Evolutionary conservation across 2,329 filamentous ascomycete genomes (phyloP), one percentile per base, ranked within the genome.

Genomic region (Fusarium illudens): DNA sequence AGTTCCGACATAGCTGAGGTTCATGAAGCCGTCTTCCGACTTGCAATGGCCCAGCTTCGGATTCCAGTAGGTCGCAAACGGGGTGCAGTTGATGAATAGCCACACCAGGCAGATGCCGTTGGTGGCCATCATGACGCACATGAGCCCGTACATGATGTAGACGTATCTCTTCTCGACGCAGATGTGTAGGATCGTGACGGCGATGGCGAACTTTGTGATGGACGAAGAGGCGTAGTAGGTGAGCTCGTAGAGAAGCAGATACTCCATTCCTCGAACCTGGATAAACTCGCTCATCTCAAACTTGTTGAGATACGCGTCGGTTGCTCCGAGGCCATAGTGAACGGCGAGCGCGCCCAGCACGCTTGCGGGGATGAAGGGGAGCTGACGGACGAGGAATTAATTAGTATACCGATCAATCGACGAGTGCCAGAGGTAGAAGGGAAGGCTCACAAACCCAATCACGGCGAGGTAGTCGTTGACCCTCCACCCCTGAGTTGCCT

Each of bases 1-100:
- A 0, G 74, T 70, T 4, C 58, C 55, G 17, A 69, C 42, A 7
- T 68, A 69, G 3, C 67, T 68, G 29, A 69, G 29, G 2, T 55
- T 48, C 6, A 65, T 4, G 8, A 68, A 67, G 0, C 57, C 65
- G 4, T 59, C 39, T 3, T 37, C 50, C 3, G 57, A 37, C 32
- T 67, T 67, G 46, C 64, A 68, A 7, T 64, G 44, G 0, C 65
- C 64, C 3, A 51, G 4, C 2, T 57, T 63, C 3, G 60, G 49
- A 32, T 68, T 68, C 60, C 64, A 68, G 9, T 67, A 67, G 2
- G 53, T 36, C 3, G 61, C 53, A 3, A 68, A 64, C 0, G 64
- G 64, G 2, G 52, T 20, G 2, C 64, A 68, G 29, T 68, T 68
- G 33, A 52, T n/a, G 12, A 67, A 65, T 7, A 67, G 36, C 60